phyloP scores from a whole-genome alignment of 257 asterid species.

The Solanum virginianum region DNA sequence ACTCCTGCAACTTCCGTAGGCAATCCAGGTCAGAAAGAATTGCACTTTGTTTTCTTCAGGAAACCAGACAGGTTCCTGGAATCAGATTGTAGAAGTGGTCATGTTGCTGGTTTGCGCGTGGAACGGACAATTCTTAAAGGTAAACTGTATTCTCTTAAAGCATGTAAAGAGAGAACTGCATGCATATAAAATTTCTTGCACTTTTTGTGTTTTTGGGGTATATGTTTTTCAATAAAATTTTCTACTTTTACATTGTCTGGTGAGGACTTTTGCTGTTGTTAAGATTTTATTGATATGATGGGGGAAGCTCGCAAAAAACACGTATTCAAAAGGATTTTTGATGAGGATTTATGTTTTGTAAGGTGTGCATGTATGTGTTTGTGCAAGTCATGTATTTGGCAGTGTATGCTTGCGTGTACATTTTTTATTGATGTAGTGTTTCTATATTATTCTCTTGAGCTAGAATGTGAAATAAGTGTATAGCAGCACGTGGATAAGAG shows the following conservation, averaged over 20 bases:
- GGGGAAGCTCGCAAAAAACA: background rate
- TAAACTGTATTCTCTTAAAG: background rate
- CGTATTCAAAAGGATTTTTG: background rate
- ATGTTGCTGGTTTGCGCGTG: slow-evolving; percentile 52
- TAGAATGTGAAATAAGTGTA: background rate
- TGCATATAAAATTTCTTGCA: background rate
- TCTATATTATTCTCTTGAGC: background rate
- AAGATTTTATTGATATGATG: background rate
- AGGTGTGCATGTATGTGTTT: background rate
- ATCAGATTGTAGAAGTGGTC: slow-evolving; percentile 32
- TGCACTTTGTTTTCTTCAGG: slow-evolving; percentile 79
- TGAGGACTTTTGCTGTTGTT: background rate
- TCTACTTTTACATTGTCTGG: background rate
- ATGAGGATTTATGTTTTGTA: background rate
- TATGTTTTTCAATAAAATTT: background rate
- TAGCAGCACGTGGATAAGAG: background rate
- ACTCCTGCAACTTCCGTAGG: slow-evolving; percentile 18
- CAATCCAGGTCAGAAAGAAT: slow-evolving; percentile 44
- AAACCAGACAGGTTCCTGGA: slow-evolving; percentile 70
- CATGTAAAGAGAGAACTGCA: background rate
- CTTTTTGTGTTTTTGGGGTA: background rate
- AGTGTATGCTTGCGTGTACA: background rate
- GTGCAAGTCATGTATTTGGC: background rate
- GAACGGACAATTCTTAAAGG: slow-evolving; percentile 77
- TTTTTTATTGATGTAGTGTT: background rate